Evolutionary conservation across 305 asterid genomes (phyloP).

Genomic region (Solanum hybrid): DNA sequence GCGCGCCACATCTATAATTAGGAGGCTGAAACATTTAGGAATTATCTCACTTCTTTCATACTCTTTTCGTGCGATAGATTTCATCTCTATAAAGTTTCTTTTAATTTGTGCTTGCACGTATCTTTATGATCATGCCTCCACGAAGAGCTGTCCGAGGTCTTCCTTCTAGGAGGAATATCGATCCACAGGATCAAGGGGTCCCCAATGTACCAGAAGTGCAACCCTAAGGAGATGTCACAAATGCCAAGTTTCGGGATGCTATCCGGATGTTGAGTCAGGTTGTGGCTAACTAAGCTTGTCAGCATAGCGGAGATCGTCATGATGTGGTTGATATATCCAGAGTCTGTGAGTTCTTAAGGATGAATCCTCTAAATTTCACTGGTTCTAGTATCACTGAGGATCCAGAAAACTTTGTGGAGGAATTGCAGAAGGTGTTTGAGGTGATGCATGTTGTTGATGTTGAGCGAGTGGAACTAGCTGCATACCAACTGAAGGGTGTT

Average conservation of each 20-base stretch:
- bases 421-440: background rate
- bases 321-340: background rate
- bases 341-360: background rate
- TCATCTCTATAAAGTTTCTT: background rate
- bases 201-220: background rate
- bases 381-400: background rate
- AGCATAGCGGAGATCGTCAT: background rate
- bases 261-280: background rate
- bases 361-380: background rate
- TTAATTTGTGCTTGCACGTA: background rate
- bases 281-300: background rate
- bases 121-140: background rate
- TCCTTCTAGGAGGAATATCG: background rate
- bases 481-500: background rate
- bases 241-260: background rate
- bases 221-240: background rate
- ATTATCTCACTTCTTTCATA: background rate
- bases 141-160: background rate
- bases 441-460: background rate
- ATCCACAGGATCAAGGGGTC: background rate
- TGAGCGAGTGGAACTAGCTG: background rate
- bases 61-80: background rate
- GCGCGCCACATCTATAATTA: background rate
- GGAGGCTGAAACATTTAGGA: background rate
- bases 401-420: background rate